These are phyloP conservation scores for Fusarium hostae DNA, from an alignment of 2,329 filamentous ascomycete species.

Conservation along the genomic window DNA sequence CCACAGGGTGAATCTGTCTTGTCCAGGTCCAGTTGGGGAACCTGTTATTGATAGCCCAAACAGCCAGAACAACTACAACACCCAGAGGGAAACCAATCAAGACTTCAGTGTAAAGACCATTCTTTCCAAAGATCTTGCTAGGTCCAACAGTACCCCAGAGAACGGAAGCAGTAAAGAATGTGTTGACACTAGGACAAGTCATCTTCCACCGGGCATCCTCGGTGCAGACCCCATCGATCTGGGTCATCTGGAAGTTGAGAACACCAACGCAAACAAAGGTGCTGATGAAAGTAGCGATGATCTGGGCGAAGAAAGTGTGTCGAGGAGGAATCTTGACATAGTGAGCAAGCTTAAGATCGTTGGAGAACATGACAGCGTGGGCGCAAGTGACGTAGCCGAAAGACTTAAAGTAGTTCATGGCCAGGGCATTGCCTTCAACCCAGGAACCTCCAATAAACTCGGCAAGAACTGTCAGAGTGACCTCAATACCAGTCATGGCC, in stretches of 20 bases:
- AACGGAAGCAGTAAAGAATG: conserved; percentile 66
- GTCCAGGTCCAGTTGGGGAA: conserved; percentile 54
- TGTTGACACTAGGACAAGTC: conserved; percentile 64
- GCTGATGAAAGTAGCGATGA: conserved; percentile 65
- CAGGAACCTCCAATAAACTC: conserved; percentile 65
- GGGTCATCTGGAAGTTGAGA: conserved; percentile 60
- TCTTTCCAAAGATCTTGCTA: conserved; percentile 60
- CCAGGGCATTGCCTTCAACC: conserved; percentile 61
- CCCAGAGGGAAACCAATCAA: conserved; percentile 64
- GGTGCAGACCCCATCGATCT: conserved; percentile 62
- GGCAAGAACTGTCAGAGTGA: conserved; percentile 63
- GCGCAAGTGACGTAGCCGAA: conserved; percentile 62
- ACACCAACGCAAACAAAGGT: conserved; percentile 63
- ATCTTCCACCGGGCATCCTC: conserved; percentile 59
- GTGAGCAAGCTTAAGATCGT: conserved; percentile 61
- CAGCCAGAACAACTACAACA: conserved; percentile 55
- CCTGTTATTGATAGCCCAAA: conserved; percentile 54
- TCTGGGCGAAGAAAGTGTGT: conserved; percentile 68
- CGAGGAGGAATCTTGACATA: conserved; percentile 72
- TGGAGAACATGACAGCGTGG: conserved; percentile 62
- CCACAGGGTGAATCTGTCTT: conserved; percentile 61
- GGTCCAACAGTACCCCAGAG: conserved; percentile 67
- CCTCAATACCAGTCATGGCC: conserved; percentile 64
- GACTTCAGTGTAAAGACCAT: conserved; percentile 60
- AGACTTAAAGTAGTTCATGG: conserved; percentile 67